Conservation (phyloP, 192 early-diverging fungal species). For the Linnemannia hyalina region DNA sequence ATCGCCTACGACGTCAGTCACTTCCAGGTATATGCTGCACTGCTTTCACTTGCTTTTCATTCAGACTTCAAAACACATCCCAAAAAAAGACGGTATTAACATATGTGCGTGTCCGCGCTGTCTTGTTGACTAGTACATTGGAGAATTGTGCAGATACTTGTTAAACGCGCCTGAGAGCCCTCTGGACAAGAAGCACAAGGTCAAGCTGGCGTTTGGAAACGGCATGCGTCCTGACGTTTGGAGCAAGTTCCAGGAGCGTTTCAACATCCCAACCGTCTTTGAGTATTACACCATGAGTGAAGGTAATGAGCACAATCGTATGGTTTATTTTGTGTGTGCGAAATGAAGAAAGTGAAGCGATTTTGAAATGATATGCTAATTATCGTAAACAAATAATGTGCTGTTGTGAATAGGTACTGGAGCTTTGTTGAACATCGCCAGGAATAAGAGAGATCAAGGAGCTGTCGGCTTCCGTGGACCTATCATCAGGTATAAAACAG, state of each 20-base stretch:
- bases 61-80: no score
- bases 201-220: constrained; percentile 74
- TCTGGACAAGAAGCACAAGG: constrained; percentile 65
- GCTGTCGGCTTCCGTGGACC: constrained; percentile 73
- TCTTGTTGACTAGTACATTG: constrained; percentile 66
- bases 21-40: constrained; percentile 49
- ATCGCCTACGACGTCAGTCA: constrained; percentile 56
- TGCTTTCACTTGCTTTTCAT: neutral
- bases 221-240: constrained; percentile 80
- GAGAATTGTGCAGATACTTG: constrained; percentile 78
- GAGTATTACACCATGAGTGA: constrained; percentile 81
- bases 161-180: constrained; percentile 62
- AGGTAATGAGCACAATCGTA: constrained; percentile 50
- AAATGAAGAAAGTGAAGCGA: neutral
- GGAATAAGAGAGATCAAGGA: constrained; percentile 64
- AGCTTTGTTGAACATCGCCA: constrained; percentile 60
- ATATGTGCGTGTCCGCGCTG: neutral
- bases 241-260: constrained; percentile 70
- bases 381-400: neutral
- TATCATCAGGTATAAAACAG: constrained; percentile 25
- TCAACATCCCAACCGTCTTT: constrained; percentile 68
- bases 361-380: neutral
- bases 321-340: neutral
- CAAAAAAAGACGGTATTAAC: neutral
- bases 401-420: constrained; percentile 22